Conservation (phyloP, 1,284 basidiomycete genomes). For the Cryptococcus jaspeensis region DNA sequence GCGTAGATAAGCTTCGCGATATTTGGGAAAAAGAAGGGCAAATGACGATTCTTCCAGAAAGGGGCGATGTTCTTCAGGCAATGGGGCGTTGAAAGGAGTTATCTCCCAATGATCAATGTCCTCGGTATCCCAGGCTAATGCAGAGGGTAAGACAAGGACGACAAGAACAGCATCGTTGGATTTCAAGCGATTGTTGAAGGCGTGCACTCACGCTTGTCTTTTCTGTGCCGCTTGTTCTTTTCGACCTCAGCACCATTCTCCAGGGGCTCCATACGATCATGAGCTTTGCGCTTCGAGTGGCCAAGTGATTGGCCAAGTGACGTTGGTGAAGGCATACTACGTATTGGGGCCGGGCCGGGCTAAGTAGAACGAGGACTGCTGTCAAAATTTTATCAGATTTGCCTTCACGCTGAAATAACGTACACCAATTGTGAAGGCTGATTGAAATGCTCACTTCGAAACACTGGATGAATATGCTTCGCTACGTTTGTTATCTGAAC, state of each 20-base stretch:
- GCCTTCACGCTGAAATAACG: too few species aligned
- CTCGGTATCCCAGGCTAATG: conserved; percentile 93
- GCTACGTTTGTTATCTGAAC: too few species aligned
- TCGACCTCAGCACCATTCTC: conserved; percentile 40
- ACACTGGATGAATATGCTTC: too few species aligned
- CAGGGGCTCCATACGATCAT: conserved; percentile 1
- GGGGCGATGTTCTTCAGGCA: conserved; percentile 56
- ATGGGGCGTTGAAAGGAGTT: conserved; percentile 70
- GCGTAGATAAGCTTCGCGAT: conserved; percentile 92
- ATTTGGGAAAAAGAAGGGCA: conserved; percentile 97
- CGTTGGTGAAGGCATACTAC: too few species aligned
- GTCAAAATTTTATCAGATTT: too few species aligned
- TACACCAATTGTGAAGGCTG: too few species aligned
- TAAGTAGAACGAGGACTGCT: too few species aligned
- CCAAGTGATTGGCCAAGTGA: too few species aligned
- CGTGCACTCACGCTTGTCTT: conserved; percentile 76
- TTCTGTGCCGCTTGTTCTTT: conserved; percentile 84
- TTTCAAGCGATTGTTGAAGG: neutral
- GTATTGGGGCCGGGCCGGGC: too few species aligned
- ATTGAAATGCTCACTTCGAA: too few species aligned
- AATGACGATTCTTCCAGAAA: conserved; percentile 96
- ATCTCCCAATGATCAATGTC: conserved; percentile 99
- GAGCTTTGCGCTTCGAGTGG: too few species aligned
- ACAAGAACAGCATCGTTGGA: neutral
- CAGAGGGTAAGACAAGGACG: neutral